These are phyloP conservation scores for Geotrichum phurueaensis DNA, from an alignment of 1,139 yeast genomes.

Conservation along the genomic window DNA sequence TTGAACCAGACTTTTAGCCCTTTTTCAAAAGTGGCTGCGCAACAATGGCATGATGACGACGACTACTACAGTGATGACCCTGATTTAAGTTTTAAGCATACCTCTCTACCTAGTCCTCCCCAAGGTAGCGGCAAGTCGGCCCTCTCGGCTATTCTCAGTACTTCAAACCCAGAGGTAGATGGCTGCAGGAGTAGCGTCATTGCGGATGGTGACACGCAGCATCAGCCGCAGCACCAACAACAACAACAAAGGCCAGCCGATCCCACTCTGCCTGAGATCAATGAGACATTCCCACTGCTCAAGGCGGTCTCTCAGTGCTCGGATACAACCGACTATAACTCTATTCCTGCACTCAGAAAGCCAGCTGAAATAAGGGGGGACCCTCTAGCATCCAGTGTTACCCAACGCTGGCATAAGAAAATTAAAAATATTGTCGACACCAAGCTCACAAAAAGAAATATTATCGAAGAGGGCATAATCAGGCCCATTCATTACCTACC, in stretches of 20 bases:
- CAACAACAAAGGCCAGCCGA: background rate
- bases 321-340: background rate
- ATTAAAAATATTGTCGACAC: constrained; percentile 2
- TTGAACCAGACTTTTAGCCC: constrained; percentile 38
- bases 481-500: constrained; percentile 47
- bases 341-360: background rate
- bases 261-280: background rate
- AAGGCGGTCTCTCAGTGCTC: background rate
- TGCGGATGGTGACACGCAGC: background rate
- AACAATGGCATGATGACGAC: background rate
- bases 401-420: background rate
- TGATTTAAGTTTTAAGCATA: background rate
- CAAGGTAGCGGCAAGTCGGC: background rate
- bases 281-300: background rate
- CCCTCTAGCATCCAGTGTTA: background rate
- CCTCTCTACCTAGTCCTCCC: background rate
- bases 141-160: background rate
- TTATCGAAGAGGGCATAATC: constrained; percentile 16
- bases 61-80: background rate
- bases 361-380: background rate
- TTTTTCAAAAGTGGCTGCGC: background rate
- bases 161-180: background rate
- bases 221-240: background rate
- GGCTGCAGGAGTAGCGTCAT: background rate
- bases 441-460: constrained; percentile 9